These are phyloP conservation scores for Brassica juncea DNA, from an alignment of 345 rosid species.

Conservation along the genomic window DNA sequence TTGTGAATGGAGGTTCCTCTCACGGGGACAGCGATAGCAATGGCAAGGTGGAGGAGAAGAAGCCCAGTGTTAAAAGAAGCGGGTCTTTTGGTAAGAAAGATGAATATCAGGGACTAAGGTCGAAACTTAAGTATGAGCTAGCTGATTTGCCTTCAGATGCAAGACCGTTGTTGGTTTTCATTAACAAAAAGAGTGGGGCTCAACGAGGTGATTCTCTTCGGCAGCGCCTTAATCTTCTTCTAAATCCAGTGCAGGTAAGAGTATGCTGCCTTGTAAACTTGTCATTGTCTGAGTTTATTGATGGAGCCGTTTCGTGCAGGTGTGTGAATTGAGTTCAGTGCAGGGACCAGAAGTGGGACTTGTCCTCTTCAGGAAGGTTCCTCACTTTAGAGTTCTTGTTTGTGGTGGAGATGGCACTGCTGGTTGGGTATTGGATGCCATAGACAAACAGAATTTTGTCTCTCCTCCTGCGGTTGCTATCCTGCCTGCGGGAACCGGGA, in stretches of 20 bases:
- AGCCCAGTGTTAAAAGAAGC: background rate
- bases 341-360: conserved; percentile 90
- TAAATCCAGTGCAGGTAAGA: conserved; percentile 85
- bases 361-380: conserved; percentile 74
- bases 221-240: conserved; percentile 74
- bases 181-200: conserved; percentile 69
- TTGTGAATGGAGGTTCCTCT: background rate
- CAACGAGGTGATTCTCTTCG: conserved; percentile 60
- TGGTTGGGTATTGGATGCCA: conserved; percentile 88
- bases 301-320: conserved; percentile 47
- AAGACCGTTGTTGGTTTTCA: conserved; percentile 83
- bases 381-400: conserved; percentile 86
- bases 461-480: conserved; percentile 97
- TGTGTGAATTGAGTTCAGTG: conserved; percentile 71
- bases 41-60: background rate
- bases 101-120: background rate
- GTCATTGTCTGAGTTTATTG: background rate
- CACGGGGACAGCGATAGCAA: background rate
- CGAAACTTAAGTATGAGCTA: conserved; percentile 67
- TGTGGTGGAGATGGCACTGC: conserved; percentile 97
- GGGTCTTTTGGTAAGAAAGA: background rate
- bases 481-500: conserved; percentile 94
- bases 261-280: conserved; percentile 5
- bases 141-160: conserved; percentile 79
- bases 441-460: conserved; percentile 80